phyloP scores from a whole-genome alignment of 176 grass and related monocot genomes.

The Echinochloa phyllopogon region DNA sequence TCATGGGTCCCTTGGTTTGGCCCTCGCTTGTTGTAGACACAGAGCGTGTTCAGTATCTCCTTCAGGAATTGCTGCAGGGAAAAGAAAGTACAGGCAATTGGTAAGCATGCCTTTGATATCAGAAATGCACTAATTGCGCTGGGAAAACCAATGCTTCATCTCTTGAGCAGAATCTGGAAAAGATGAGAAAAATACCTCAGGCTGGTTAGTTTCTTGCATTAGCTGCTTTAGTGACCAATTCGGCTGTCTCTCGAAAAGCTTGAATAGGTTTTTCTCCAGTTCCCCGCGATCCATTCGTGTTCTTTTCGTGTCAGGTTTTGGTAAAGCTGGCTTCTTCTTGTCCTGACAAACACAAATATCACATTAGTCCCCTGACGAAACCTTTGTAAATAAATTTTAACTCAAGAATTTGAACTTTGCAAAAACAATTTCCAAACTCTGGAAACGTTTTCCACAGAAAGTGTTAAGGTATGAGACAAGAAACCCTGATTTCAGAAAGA shows the following conservation, averaged over 20 bases:
- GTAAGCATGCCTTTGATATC: background rate
- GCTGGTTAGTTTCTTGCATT: constrained; percentile 84
- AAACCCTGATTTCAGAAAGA: constrained; percentile 6
- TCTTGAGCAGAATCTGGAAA: background rate
- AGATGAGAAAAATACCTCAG: constrained; percentile 61
- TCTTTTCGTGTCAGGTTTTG: constrained; percentile 77
- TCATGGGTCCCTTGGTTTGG: constrained; percentile 91
- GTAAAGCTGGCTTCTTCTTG: constrained; percentile 64
- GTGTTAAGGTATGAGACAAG: background rate
- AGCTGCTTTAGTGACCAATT: constrained; percentile 92
- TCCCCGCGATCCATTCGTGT: constrained; percentile 70
- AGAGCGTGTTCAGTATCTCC: constrained; percentile 79
- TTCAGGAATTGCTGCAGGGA: constrained; percentile 88
- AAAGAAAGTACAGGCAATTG: constrained; percentile 20
- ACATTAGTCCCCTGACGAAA: background rate
- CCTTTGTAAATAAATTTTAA: background rate
- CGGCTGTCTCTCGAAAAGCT: constrained; percentile 83
- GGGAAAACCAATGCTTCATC: background rate
- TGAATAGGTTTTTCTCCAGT: constrained; percentile 83
- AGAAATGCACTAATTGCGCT: background rate
- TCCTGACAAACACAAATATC: constrained; percentile 39
- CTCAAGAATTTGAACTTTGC: background rate
- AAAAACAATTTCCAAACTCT: background rate
- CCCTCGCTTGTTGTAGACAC: constrained; percentile 93
- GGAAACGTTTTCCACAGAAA: background rate